phyloP scores from a whole-genome alignment of 108 stramenopile species.

The Mediolabrus comicus region DNA sequence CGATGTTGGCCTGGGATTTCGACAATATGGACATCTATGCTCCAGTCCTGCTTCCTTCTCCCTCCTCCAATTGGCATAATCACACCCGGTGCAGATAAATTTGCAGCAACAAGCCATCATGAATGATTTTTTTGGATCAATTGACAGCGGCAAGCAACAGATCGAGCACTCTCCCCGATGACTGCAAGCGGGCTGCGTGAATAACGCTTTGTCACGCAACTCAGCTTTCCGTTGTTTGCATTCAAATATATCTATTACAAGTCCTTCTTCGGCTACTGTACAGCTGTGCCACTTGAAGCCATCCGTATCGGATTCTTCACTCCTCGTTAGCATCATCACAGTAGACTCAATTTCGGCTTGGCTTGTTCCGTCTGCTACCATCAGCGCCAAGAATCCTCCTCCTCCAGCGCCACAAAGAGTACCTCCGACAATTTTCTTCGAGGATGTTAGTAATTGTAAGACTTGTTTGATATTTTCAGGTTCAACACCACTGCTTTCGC shows the following conservation, averaged over 20 bases:
- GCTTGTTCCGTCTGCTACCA: slow-evolving; percentile 32
- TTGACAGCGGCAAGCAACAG: too few relatives aligned
- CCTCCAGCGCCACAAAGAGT: slow-evolving; percentile 77
- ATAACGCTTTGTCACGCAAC: too few relatives aligned
- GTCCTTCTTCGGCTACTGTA: slow-evolving; percentile 37
- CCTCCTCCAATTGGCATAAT: too few relatives aligned
- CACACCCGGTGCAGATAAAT: too few relatives aligned
- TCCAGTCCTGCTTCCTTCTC: too few relatives aligned
- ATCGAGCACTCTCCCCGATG: too few relatives aligned
- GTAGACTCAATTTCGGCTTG: slow-evolving; percentile 16
- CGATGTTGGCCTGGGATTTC: too few relatives aligned
- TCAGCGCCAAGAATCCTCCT: slow-evolving; percentile 73
- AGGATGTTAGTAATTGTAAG: slow-evolving; percentile 31
- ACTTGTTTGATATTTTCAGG: slow-evolving; percentile 45
- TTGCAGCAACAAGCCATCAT: too few relatives aligned
- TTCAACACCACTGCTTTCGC: slow-evolving; percentile 64
- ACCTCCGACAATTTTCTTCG: slow-evolving; percentile 49
- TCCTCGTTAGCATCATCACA: slow-evolving; percentile 5
- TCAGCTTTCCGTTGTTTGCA: too few relatives aligned
- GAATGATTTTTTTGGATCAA: too few relatives aligned
- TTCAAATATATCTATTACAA: slow-evolving; percentile 30
- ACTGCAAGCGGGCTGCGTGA: too few relatives aligned
- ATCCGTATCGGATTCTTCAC: background rate
- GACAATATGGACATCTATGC: too few relatives aligned
- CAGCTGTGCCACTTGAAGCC: slow-evolving; percentile 55